Evolutionary conservation across 2,329 filamentous ascomycete genomes (phyloP).

Genomic region (Pseudocercospora fuligena): DNA sequence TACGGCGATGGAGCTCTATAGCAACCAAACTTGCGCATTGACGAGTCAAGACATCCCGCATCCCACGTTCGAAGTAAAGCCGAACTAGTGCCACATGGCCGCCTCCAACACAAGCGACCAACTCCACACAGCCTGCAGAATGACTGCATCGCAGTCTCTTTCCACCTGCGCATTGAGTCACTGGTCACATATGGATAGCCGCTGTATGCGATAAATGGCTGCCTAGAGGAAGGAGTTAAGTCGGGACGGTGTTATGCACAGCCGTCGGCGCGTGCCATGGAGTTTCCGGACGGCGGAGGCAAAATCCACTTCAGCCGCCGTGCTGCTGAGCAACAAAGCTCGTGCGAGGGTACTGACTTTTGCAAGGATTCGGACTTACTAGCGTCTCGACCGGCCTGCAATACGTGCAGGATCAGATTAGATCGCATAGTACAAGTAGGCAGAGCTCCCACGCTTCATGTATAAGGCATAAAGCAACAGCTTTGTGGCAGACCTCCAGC

Average conservation of each 20-base stretch:
- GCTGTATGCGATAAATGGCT: conserved; percentile 8
- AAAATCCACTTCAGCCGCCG: neutral
- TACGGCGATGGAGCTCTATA: neutral
- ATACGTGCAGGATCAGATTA: conserved; percentile 24
- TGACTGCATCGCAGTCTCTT: conserved; percentile 2
- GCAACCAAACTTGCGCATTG: conserved; percentile 3
- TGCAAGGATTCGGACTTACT: neutral
- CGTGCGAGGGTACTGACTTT: neutral
- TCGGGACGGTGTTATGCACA: neutral
- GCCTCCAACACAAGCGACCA: conserved; percentile 2
- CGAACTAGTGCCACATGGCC: conserved; percentile 2
- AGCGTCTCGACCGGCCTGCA: conserved; percentile 1
- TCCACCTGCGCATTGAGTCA: neutral
- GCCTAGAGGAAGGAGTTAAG: neutral
- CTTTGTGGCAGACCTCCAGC: conserved; percentile 1
- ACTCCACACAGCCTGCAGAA: neutral
- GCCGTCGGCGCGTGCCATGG: neutral
- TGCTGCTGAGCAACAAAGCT: neutral
- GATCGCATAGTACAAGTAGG: conserved; percentile 24
- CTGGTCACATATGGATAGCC: neutral
- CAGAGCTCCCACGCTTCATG: conserved; percentile 14
- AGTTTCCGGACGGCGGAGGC: neutral
- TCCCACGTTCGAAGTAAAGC: conserved; percentile 8
- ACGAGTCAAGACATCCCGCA: conserved; percentile 3
- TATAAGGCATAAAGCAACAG: conserved; percentile 16